Base-by-base conservation (phyloP, 345 rosid species). In the Kernera saxatilis region DNA sequence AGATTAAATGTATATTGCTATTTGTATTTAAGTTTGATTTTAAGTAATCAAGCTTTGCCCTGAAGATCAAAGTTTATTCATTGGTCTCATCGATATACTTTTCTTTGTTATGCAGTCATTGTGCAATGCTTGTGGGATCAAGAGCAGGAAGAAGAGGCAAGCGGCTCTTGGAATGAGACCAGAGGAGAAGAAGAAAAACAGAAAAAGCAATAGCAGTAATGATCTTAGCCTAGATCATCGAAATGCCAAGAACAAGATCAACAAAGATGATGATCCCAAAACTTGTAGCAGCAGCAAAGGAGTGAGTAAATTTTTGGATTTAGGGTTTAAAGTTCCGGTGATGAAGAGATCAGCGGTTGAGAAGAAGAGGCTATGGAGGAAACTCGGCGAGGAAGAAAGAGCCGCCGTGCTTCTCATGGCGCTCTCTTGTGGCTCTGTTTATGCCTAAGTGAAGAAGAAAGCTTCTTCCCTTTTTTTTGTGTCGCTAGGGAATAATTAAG, bases 41-140 rank as follows among this genome's bases (percentile, higher is more conserved):
- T n/a, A n/a, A n/a, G n/a, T n/a, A n/a, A n/a, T n/a, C n/a, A n/a
- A n/a, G n/a, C n/a, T n/a, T n/a, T n/a, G 49, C 5, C 39, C 35
- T 22, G 8, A 14, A 60, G 32, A 29, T 8, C 22, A 8, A 10
- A 13, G 3, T 1, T 3, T 12, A 3, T 18, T 30, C 11, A 19
- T 14, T 19, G 21, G 32, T 55, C 64, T 69, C 5, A 53, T 53
- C 0, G 43, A 19, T 23, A 14, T 19, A 32, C 0, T 22, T 26
- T 15, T 0, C 1, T 50, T 70, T 55, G 39, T 30, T 43, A 44
- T 26, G 46, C 82, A 94, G 99, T 94, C 99, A 5, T 76, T 94
- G 15, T 94, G 99, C 51, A 94, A 94, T 77, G 99, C 99, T 4
- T 94, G 99, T 64, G 99, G 99, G 76, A 94, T 94, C 77, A 86